These are phyloP conservation scores for Verbascum thapsus DNA, from an alignment of 257 asterid species.

Conservation along the genomic window DNA sequence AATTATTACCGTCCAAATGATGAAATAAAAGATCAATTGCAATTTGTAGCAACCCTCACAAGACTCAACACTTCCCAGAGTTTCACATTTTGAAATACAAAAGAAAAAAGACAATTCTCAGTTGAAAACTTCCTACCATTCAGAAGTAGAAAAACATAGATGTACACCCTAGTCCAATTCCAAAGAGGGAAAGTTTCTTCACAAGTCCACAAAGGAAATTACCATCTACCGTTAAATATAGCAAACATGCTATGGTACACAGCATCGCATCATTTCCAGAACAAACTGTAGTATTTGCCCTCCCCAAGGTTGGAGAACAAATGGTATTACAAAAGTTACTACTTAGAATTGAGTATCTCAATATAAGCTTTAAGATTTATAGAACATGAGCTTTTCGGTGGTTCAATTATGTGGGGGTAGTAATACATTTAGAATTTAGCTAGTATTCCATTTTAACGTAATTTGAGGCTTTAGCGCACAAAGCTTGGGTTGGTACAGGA, in stretches of 20 bases:
- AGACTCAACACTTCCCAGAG: neutral
- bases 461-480: constrained; percentile 15
- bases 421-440: neutral
- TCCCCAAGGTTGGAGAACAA: too few relatives aligned
- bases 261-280: neutral
- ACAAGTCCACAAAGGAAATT: neutral
- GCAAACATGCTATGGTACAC: too few relatives aligned
- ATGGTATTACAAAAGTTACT: too few relatives aligned
- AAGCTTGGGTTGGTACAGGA: neutral
- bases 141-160: neutral
- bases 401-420: neutral
- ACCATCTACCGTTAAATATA: too few relatives aligned
- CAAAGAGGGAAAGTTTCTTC: neutral
- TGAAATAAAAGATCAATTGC: neutral
- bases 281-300: neutral
- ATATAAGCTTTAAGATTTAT: neutral
- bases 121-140: too few relatives aligned
- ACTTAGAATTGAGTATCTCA: too few relatives aligned
- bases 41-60: too few relatives aligned
- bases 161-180: neutral
- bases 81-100: neutral
- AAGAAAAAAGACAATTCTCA: neutral
- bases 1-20: neutral
- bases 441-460: neutral
- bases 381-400: neutral